Evolutionary conservation across 2,329 filamentous ascomycete species (phyloP), one percentile per base, ranked within the genome.

Genomic region (Grosmannia clavigera): DNA sequence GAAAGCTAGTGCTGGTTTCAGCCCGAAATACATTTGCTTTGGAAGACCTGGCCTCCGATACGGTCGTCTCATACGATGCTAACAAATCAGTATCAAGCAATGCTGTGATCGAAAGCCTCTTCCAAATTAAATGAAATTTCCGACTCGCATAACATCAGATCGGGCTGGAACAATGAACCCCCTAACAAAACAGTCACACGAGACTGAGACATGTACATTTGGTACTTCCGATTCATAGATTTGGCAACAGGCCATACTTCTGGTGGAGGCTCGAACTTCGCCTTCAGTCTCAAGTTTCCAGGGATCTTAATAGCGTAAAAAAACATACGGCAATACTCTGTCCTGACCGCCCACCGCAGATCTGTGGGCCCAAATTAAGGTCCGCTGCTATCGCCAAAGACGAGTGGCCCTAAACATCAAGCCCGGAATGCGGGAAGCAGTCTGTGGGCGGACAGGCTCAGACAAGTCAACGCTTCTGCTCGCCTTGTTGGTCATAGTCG

Each of bases 401-500:
- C 22, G 46, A 11, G 9, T 11, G 5, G 7, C 46, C 22, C n/a
- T 7, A 31, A 31, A 65, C 14, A 65, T 72, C 55, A 55, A 64
- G 27, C 59, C 68, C 1, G 69, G 70, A 19, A 64, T 69, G 58
- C 71, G 70, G 60, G 63, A 72, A 25, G 71, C 67, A 12, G 65
- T 74, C 9, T 69, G 70, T 48, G 71, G 72, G 11, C 65, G 71
- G 1, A 72, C 71, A 1, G 71, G 69, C 25, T 66, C 64, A 50
- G 67, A 66, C 53, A 68, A 70, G 60, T 69, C 66, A 1, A 67
- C 66, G 1, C 63, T 70, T 5, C 63, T 69, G 29, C 68, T 75
- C n/a, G 70, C 73, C 1, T 67, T 81, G 5, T 73, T 80, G 61
- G 74, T 77, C 29, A 73, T 81, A 63, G 64, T 79, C 12, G 73